Evolutionary conservation across 352 stramenopile genomes (phyloP).

Genomic region (Globisporangium spiculum): DNA sequence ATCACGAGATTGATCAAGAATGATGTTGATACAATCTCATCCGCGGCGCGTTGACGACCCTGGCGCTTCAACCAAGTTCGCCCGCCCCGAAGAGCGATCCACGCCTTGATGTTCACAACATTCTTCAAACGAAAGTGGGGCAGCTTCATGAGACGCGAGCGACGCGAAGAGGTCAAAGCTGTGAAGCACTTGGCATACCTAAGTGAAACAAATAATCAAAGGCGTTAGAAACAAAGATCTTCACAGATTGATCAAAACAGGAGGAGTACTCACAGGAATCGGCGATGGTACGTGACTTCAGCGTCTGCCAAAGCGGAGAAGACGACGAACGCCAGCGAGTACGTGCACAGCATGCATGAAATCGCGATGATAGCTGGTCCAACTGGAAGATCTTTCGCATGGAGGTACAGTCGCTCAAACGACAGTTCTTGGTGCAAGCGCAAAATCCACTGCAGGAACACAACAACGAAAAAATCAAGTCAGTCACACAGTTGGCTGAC

Average conservation of each 20-base stretch:
- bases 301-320: slow-evolving; percentile 77
- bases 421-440: slow-evolving; percentile 33
- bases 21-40: slow-evolving; percentile 87
- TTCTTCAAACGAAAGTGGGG: slow-evolving; percentile 90
- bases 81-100: slow-evolving; percentile 84
- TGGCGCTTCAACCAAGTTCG: slow-evolving; percentile 88
- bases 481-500: neutral
- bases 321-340: slow-evolving; percentile 69
- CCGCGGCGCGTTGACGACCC: slow-evolving; percentile 75
- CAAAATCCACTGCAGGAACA: slow-evolving; percentile 27
- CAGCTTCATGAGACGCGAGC: slow-evolving; percentile 78
- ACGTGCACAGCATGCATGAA: slow-evolving; percentile 74
- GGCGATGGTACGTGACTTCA: slow-evolving; percentile 83
- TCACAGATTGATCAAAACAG: neutral
- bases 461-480: neutral
- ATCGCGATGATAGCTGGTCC: slow-evolving; percentile 50
- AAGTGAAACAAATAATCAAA: neutral
- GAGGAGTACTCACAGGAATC: slow-evolving; percentile 53
- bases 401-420: slow-evolving; percentile 20
- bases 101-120: slow-evolving; percentile 89
- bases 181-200: slow-evolving; percentile 90
- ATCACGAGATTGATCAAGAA: slow-evolving; percentile 87
- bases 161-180: slow-evolving; percentile 80
- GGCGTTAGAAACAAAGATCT: slow-evolving; percentile 2
- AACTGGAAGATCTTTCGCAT: slow-evolving; percentile 25